Evolutionary conservation across 163 green algal species (phyloP).

Genomic region (Picocystis sp.): DNA sequence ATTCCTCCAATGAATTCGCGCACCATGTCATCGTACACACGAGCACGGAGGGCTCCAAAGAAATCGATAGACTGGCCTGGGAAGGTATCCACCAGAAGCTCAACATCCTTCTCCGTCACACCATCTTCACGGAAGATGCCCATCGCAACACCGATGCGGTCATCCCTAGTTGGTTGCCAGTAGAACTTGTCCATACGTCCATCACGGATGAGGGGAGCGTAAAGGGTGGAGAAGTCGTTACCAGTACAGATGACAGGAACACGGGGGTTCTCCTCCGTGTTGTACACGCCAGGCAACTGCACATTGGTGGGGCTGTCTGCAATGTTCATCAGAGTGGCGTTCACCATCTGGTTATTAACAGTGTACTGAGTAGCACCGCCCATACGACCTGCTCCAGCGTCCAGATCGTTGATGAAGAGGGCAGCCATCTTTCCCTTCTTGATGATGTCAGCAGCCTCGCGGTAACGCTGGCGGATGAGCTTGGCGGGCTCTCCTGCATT

Average conservation of each 20-base stretch:
- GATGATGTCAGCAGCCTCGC: constrained; percentile 84
- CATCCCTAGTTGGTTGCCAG: constrained; percentile 86
- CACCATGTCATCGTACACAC: constrained; percentile 90
- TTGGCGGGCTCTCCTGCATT: constrained; percentile 97
- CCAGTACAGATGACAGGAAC: constrained; percentile 92
- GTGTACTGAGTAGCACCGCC: constrained; percentile 94
- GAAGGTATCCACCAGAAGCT: constrained; percentile 87
- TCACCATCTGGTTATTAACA: constrained; percentile 99
- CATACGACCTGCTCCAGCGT: constrained; percentile 94
- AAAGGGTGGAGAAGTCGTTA: constrained; percentile 99
- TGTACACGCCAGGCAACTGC: constrained; percentile 87
- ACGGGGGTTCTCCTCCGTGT: constrained; percentile 74
- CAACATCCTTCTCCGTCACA: constrained; percentile 40
- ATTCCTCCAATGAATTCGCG: constrained; percentile 59
- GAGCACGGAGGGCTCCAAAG: constrained; percentile 87
- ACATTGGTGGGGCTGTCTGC: constrained; percentile 98
- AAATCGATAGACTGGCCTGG: constrained; percentile 98
- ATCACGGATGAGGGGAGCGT: constrained; percentile 94
- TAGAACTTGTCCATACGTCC: constrained; percentile 99
- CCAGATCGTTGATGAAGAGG: constrained; percentile 99
- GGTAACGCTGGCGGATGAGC: constrained; percentile 91
- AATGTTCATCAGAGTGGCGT: constrained; percentile 99
- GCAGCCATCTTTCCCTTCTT: constrained; percentile 97
- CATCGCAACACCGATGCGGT: constrained; percentile 89
- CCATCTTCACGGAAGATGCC: constrained; percentile 84